These are phyloP conservation scores for Babesia microti DNA, from an alignment of 169 alveolate species.

Conservation along the genomic window DNA sequence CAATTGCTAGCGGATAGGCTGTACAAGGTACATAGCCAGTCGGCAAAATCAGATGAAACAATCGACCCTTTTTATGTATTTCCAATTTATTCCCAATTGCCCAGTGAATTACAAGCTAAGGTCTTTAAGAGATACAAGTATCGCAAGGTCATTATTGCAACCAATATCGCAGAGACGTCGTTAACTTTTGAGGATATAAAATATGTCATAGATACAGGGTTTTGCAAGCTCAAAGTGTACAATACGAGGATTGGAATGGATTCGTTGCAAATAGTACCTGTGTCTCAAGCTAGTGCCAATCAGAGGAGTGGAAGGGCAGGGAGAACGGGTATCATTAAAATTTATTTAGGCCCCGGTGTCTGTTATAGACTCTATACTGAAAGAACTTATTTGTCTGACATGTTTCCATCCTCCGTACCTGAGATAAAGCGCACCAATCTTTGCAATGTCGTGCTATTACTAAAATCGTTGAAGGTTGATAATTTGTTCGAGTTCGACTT, in stretches of 20 bases:
- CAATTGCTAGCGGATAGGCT: slow-evolving; percentile 82
- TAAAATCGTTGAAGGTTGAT: slow-evolving; percentile 92
- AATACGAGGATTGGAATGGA: slow-evolving; percentile 99
- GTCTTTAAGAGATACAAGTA: slow-evolving; percentile 58
- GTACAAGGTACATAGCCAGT: slow-evolving; percentile 46
- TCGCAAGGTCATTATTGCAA: slow-evolving; percentile 92
- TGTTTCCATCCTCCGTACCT: slow-evolving; percentile 95
- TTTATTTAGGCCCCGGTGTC: slow-evolving; percentile 98
- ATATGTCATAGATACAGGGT: slow-evolving; percentile 97
- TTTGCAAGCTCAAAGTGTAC: slow-evolving; percentile 96
- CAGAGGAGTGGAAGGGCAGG: slow-evolving; percentile 99
- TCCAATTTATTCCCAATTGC: slow-evolving; percentile 97
- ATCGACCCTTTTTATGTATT: slow-evolving; percentile 77
- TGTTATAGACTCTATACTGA: slow-evolving; percentile 98
- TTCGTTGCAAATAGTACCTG: slow-evolving; percentile 97
- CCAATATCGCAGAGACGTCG: slow-evolving; percentile 99
- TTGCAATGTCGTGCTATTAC: slow-evolving; percentile 94
- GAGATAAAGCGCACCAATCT: slow-evolving; percentile 98
- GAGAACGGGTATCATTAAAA: slow-evolving; percentile 88
- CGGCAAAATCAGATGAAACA: slow-evolving; percentile 24
- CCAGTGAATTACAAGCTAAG: slow-evolving; percentile 89
- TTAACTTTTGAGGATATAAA: slow-evolving; percentile 97
- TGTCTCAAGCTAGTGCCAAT: slow-evolving; percentile 98
- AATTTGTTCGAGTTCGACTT: slow-evolving; percentile 92
- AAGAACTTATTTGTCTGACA: slow-evolving; percentile 85